Conservation (phyloP, 1,284 basidiomycete genomes). For the Moniliophthora roreri region DNA sequence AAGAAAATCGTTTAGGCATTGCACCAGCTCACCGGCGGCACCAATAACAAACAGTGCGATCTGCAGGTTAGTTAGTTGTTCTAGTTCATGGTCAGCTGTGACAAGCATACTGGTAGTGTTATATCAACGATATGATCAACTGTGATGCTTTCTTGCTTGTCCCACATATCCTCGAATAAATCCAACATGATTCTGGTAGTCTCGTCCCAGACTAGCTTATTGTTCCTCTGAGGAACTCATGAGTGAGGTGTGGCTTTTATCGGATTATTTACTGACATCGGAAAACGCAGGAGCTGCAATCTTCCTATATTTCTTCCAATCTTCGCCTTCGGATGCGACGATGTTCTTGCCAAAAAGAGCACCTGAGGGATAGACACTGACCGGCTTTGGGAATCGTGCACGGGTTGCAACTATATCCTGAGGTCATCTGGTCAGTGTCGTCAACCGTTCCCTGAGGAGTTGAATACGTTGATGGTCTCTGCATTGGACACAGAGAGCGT, state of each 20-base stretch:
- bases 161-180: background rate
- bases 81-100: background rate
- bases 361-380: background rate
- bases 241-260: background rate
- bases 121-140: constrained; percentile 2
- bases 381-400: background rate
- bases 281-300: background rate
- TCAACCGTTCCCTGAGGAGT: no score
- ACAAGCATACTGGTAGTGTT: background rate
- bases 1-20: background rate
- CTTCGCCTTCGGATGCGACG: constrained; percentile 2
- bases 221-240: background rate
- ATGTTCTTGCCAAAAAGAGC: constrained; percentile 1
- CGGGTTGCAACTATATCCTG: background rate
- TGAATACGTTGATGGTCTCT: no score
- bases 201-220: background rate
- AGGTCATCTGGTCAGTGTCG: no score
- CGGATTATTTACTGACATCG: background rate
- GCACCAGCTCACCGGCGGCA: constrained; percentile 39
- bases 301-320: constrained; percentile 2
- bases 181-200: background rate
- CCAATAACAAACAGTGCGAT: constrained; percentile 58
- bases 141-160: background rate
- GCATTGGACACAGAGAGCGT: no score
- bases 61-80: constrained; percentile 25